These are phyloP conservation scores for Cucurbita moschata DNA, from an alignment of 306 rosid species.

Conservation along the genomic window DNA sequence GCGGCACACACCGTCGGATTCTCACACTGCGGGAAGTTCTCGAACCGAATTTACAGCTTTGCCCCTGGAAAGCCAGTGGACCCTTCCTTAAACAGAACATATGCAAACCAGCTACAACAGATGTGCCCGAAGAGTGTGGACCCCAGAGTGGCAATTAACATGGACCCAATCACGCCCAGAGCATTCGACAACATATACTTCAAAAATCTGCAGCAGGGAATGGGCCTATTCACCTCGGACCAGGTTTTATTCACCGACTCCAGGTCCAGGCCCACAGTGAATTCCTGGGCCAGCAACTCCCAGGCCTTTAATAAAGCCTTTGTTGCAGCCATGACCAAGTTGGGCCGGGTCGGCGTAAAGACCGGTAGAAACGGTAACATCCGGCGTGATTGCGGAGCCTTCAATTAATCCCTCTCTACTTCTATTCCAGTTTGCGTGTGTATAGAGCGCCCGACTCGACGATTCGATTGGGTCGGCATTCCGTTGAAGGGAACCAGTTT, in stretches of 20 bases:
- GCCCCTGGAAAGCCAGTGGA: conserved; percentile 19
- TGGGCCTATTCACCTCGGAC: conserved; percentile 50
- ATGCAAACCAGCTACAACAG: conserved; percentile 21
- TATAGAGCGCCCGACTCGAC: neutral
- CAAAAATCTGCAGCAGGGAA: conserved; percentile 37
- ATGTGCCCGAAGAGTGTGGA: conserved; percentile 50
- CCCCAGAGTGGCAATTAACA: conserved; percentile 43
- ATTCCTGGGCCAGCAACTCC: conserved; percentile 24
- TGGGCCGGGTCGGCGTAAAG: conserved; percentile 56
- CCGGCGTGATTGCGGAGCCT: conserved; percentile 35
- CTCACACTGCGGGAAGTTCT: conserved; percentile 39
- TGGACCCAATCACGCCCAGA: conserved; percentile 46
- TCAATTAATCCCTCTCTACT: conserved; percentile 1
- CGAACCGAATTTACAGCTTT: conserved; percentile 37
- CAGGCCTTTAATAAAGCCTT: conserved; percentile 29
- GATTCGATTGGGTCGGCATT: neutral
- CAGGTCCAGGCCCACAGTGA: conserved; percentile 32
- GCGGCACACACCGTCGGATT: conserved; percentile 65
- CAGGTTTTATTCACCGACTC: conserved; percentile 35
- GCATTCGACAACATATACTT: conserved; percentile 36
- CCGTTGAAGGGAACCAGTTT: neutral
- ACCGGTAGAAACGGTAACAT: conserved; percentile 33
- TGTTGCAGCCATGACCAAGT: conserved; percentile 37
- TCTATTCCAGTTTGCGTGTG: conserved; percentile 1
- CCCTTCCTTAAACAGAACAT: conserved; percentile 23